Base-by-base conservation (phyloP, 805 yeast species). In the Candida hispaniensis region DNA sequence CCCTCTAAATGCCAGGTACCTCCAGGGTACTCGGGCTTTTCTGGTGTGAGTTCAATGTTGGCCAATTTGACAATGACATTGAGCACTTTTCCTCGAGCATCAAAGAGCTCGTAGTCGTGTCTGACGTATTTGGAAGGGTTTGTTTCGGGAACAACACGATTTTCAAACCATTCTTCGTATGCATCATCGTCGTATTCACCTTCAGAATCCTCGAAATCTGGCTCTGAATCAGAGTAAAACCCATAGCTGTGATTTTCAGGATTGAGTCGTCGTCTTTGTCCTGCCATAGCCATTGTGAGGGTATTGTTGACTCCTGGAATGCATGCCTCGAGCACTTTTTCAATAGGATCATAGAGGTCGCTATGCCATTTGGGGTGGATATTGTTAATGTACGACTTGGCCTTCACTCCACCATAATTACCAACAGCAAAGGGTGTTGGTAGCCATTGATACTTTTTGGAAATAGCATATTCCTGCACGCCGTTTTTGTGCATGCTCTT, bases 1-100 rank as follows among this genome's bases (percentile, higher is more conserved):
- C 67, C 68, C 44, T 63, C 66, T 1, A 62, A 55, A 38, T 63
- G 67, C 67, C 67, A 63, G 2, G 60, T 42, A 1, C 67, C 66
- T 3, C 67, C 67, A 2, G 44, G 36, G 34, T 62, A 63, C 2
- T 32, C 34, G 2, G 66, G 62, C 16, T 53, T 55, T 26, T 61
- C 63, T 0, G 67, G 66, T 1, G 63, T 59, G 32, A 63, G 46
- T 34, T 57, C 59, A 28, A 63, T 63, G 40, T 56, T 58, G 13
- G 66, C 65, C 42, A 63, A 23, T 39, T 63, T 63, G 7, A 53
- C 59, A 26, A 63, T 58, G 2, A 63, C 64, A 39, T 61, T 59
- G 25, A 59, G 38, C 11, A 49, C 33, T 7, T 47, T 42, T 27
- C 41, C 41, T 14, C 16, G 20, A 14, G 20, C 34, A 12, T 24